Evolutionary conservation across 2,329 filamentous ascomycete genomes (phyloP).

Genomic region (Tolypocladium cylindrosporum): DNA sequence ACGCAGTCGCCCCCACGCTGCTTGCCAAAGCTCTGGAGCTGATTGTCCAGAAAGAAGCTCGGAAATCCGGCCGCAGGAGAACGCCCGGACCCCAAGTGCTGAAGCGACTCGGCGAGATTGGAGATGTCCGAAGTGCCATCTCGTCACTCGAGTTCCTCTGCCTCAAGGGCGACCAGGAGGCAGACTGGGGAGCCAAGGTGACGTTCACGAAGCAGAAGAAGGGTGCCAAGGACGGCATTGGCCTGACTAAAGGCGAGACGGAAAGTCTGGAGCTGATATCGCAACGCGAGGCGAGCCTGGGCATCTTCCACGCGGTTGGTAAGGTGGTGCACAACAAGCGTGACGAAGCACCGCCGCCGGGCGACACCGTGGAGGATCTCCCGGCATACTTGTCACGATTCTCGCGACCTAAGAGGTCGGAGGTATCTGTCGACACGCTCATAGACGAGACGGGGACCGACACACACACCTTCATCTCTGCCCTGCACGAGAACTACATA

Average conservation of each 20-base stretch:
- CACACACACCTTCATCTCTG: conserved; percentile 78
- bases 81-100: conserved; percentile 73
- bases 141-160: conserved; percentile 90
- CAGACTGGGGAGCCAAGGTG: conserved; percentile 66
- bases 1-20: conserved; percentile 77
- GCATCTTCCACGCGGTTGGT: conserved; percentile 92
- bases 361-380: conserved; percentile 39
- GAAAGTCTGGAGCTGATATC: conserved; percentile 74
- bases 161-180: conserved; percentile 64
- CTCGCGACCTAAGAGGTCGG: conserved; percentile 50
- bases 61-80: conserved; percentile 62
- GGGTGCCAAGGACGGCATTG: conserved; percentile 41
- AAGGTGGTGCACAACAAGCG: conserved; percentile 97
- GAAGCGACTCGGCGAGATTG: conserved; percentile 71
- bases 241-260: conserved; percentile 65
- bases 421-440: conserved; percentile 63
- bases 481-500: conserved; percentile 87
- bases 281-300: conserved; percentile 79
- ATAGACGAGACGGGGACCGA: conserved; percentile 92
- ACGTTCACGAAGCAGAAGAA: conserved; percentile 61
- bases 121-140: conserved; percentile 87
- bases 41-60: conserved; percentile 76
- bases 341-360: conserved; percentile 38
- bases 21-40: conserved; percentile 76
- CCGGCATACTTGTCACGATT: conserved; percentile 48